Conservation (phyloP, 169 alveolate species). For the Plasmodium knowlesi region DNA sequence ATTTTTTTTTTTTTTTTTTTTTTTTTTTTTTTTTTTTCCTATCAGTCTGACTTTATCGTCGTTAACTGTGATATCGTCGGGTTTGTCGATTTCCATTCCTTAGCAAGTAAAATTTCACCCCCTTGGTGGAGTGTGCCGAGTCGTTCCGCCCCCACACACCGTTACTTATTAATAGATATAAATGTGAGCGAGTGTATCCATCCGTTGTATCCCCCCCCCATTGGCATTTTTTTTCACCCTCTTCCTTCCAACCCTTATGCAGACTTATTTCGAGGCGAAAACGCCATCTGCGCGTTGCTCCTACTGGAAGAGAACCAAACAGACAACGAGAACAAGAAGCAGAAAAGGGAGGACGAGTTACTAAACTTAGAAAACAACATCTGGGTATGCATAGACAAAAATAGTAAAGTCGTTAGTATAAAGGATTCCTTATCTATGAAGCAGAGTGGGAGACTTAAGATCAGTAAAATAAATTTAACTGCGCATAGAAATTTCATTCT, state of each 20-base stretch:
- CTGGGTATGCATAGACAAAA: conserved; percentile 72
- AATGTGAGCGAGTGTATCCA: neutral
- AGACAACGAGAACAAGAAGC: conserved; percentile 16
- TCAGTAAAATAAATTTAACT: conserved; percentile 35
- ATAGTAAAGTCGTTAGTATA: conserved; percentile 66
- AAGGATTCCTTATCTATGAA: conserved; percentile 52
- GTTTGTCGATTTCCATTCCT: conserved; percentile 67
- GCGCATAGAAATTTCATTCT: conserved; percentile 37
- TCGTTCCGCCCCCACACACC: neutral
- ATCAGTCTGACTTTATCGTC: conserved; percentile 48
- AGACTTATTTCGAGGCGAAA: conserved; percentile 67
- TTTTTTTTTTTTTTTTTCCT: neutral
- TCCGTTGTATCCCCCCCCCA: neutral
- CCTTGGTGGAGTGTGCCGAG: neutral
- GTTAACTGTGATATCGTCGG: conserved; percentile 71
- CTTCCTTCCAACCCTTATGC: neutral
- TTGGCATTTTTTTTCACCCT: neutral
- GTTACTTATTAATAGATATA: neutral
- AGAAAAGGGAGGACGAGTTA: conserved; percentile 31
- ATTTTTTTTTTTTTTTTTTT: neutral
- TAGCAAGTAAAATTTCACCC: conserved; percentile 33
- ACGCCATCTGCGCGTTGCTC: conserved; percentile 50
- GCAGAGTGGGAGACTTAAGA: conserved; percentile 59
- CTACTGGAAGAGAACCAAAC: conserved; percentile 23
- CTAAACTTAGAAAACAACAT: conserved; percentile 50